Evolutionary conservation across 2,329 filamentous ascomycete species (phyloP), one percentile per base, ranked within the genome.

Genomic region (Botrytis sinoallii): DNA sequence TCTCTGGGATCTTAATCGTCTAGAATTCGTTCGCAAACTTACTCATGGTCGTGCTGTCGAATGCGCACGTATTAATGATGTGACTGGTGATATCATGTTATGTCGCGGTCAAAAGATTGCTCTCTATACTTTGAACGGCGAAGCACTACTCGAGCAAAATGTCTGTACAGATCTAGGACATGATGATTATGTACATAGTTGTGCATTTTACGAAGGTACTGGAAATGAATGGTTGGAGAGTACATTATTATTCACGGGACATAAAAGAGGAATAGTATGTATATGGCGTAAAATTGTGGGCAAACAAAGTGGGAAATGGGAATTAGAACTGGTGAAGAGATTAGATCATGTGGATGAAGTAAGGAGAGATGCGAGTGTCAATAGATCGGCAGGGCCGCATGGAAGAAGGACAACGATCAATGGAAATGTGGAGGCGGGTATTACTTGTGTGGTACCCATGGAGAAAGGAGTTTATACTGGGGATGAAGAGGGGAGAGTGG

Each of bases 181-280:
- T 16, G 93, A 95, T 38, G 95, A 98, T 80, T 90, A 88, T 48
- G 90, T 98, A 3, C 87, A 93, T 67, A 90, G 92, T 1, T 96
- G 94, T 76, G 93, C 95, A 4, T 97, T 97, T 82, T 98, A 98
- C 83, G 95, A 98, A 81, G 95, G 95, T 0, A 95, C 90, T 0
- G 92, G 91, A 3, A 96, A 94, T 78, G 96, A 98, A 83, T 98
- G 95, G 93, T 86, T 97, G 5, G 93, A 97, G 83, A 91, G 92
- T 72, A 91, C 92, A 75, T 85, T 99, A 61, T 85, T 98, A 55
- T 95, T 99, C 76, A 98, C 95, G 0, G 96, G 96, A 0, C 96
- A 98, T 81, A 87, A 89, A 76, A 86, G 91, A 70, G 96, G 96
- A 0, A 87, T 94, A 22, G 95, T 97, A 48, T 97, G 97, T 79